A percentile compares a stretch with the other conserved stretches of the same genome.
Conservation (phyloP, 169 alveolate species). For the Plasmodium gaboni region DNA sequence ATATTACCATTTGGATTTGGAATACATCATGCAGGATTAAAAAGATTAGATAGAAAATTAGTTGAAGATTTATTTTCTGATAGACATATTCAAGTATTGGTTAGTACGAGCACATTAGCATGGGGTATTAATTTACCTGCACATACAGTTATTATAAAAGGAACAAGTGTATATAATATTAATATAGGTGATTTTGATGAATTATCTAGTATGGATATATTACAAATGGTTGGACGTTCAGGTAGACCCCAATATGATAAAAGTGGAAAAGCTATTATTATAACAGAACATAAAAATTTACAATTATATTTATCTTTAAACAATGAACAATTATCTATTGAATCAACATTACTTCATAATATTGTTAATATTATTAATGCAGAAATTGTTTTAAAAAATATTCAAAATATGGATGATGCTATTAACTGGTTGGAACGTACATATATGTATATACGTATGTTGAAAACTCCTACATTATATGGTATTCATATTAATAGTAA, state of each 20-base stretch:
- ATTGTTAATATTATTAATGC: slow-evolving; percentile 99
- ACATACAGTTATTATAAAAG: slow-evolving; percentile 99
- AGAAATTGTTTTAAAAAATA: slow-evolving; percentile 97
- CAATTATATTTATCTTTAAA: slow-evolving; percentile 96
- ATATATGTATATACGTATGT: slow-evolving; percentile 96
- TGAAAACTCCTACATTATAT: slow-evolving; percentile 92
- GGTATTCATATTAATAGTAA: slow-evolving; percentile 82
- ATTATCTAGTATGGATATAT: slow-evolving; percentile 97
- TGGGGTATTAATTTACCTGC: slow-evolving; percentile 99
- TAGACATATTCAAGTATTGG: slow-evolving; percentile 96
- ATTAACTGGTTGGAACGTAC: slow-evolving; percentile 98
- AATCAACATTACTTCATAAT: slow-evolving; percentile 93
- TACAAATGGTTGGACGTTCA: slow-evolving; percentile 99
- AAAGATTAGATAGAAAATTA: slow-evolving; percentile 96
- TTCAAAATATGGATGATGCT: slow-evolving; percentile 95
- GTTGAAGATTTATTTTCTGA: slow-evolving; percentile 99
- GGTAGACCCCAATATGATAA: slow-evolving; percentile 99
- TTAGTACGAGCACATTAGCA: slow-evolving; percentile 99
- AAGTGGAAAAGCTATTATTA: slow-evolving; percentile 98
- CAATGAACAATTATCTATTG: slow-evolving; percentile 98
- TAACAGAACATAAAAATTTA: slow-evolving; percentile 96
- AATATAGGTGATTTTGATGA: slow-evolving; percentile 98
- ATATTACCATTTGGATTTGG: slow-evolving; percentile 98
- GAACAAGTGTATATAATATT: slow-evolving; percentile 98
- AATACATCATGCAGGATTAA: slow-evolving; percentile 99